Evolutionary conservation across 495 filamentous ascomycete species (phyloP).

Genomic region (Echria macrotheca): DNA sequence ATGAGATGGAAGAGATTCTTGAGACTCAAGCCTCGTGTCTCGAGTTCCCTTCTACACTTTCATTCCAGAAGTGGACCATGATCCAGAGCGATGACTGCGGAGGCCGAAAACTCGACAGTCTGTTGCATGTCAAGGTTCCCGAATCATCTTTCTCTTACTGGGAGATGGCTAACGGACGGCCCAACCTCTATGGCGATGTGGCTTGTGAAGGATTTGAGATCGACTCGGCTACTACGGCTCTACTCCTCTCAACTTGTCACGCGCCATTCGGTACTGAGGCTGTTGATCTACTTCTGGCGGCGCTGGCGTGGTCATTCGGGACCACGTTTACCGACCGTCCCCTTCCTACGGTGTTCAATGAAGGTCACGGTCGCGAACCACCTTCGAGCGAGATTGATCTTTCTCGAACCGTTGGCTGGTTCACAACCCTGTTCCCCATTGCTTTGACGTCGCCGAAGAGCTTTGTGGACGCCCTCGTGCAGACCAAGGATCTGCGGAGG

Average conservation of each 20-base stretch:
- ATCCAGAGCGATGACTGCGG: constrained; percentile 15
- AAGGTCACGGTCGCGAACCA: constrained; percentile 30
- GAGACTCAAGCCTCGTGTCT: constrained; percentile 10
- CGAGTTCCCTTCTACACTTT: too few species aligned
- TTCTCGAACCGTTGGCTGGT: constrained; percentile 27
- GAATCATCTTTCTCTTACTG: too few species aligned
- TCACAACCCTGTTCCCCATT: constrained; percentile 25
- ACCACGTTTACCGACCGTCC: constrained; percentile 36
- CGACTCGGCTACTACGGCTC: constrained; percentile 10
- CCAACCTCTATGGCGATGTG: constrained; percentile 26
- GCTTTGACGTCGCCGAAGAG: neutral
- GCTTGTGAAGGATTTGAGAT: constrained; percentile 18
- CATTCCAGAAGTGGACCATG: constrained; percentile 52
- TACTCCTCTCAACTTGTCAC: constrained; percentile 22
- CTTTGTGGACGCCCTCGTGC: constrained; percentile 16
- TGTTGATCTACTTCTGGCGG: constrained; percentile 30
- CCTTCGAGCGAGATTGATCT: constrained; percentile 15
- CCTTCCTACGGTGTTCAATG: constrained; percentile 40
- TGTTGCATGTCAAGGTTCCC: constrained; percentile 2
- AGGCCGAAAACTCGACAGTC: neutral
- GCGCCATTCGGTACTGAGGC: constrained; percentile 26
- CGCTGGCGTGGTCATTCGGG: constrained; percentile 28
- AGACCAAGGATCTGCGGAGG: constrained; percentile 21
- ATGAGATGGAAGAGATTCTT: constrained; percentile 54
- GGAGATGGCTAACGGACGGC: constrained; percentile 20